A percentile compares a stretch with the other conserved stretches of the same genome.
Conservation (phyloP, 2,329 filamentous ascomycete species). For the Cercospora sp. region DNA sequence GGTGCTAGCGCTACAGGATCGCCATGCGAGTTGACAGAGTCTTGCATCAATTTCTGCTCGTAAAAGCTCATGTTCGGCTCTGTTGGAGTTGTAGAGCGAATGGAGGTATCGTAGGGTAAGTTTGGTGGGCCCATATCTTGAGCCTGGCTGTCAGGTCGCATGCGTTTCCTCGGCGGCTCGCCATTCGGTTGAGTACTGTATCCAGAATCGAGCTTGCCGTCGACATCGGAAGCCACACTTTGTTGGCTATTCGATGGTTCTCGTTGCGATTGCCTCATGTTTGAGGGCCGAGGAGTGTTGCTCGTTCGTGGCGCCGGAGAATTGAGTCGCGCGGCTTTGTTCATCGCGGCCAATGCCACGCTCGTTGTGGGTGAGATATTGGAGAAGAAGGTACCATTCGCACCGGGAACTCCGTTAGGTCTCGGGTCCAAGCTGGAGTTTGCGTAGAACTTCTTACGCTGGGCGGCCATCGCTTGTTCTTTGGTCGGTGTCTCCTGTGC, state of each 20-base stretch:
- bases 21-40: slow-evolving; percentile 49
- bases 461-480: slow-evolving; percentile 95
- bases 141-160: slow-evolving; percentile 49
- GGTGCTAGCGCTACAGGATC: slow-evolving; percentile 64
- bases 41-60: slow-evolving; percentile 43
- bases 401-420: slow-evolving; percentile 39
- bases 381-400: slow-evolving; percentile 88
- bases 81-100: slow-evolving; percentile 68
- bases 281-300: slow-evolving; percentile 62
- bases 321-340: slow-evolving; percentile 85
- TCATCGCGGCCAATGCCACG: slow-evolving; percentile 91
- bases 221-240: slow-evolving; percentile 54
- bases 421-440: slow-evolving; percentile 64
- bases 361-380: slow-evolving; percentile 93
- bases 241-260: slow-evolving; percentile 77
- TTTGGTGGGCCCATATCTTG: slow-evolving; percentile 36
- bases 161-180: slow-evolving; percentile 81
- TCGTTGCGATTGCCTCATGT: slow-evolving; percentile 72
- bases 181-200: slow-evolving; percentile 61
- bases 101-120: slow-evolving; percentile 53
- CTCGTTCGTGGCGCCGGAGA: slow-evolving; percentile 70
- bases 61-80: slow-evolving; percentile 82
- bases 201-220: slow-evolving; percentile 61
- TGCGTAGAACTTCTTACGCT: slow-evolving; percentile 87
- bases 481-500: slow-evolving; percentile 95